phyloP scores from a whole-genome alignment of 2,329 filamentous ascomycete genomes.

The Clonostachys rhizophaga region DNA sequence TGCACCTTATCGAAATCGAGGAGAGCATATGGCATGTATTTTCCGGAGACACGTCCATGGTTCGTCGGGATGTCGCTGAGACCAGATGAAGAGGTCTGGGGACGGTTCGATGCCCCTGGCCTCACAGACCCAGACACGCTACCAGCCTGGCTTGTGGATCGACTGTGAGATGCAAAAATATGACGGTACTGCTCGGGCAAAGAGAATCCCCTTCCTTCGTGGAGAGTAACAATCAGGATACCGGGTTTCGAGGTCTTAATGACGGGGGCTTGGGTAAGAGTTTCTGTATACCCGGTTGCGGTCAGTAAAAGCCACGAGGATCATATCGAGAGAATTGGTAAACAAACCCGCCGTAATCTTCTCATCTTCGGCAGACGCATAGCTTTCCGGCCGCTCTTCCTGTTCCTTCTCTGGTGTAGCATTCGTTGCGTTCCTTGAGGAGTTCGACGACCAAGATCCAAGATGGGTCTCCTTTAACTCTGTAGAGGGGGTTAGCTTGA shows the following conservation, averaged over 20 bases:
- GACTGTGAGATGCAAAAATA: constrained; percentile 68
- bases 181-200: constrained; percentile 84
- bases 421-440: constrained; percentile 88
- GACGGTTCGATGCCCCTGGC: constrained; percentile 59
- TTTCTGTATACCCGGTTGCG: constrained; percentile 72
- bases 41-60: constrained; percentile 91
- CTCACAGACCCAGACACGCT: constrained; percentile 47
- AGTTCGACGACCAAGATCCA: constrained; percentile 74
- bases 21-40: constrained; percentile 96
- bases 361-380: constrained; percentile 42
- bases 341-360: constrained; percentile 58
- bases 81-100: constrained; percentile 79
- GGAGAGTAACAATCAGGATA: constrained; percentile 93
- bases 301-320: too few species aligned
- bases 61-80: constrained; percentile 86
- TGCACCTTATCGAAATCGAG: constrained; percentile 99
- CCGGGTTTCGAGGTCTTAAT: constrained; percentile 76
- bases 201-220: constrained; percentile 87
- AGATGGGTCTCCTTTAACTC: constrained; percentile 97
- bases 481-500: constrained; percentile 15
- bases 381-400: constrained; percentile 47
- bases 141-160: constrained; percentile 69
- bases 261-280: constrained; percentile 68
- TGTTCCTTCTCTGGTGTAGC: constrained; percentile 76
- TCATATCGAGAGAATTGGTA: constrained; percentile 60